Evolutionary conservation across 129 eudicot genomes (phyloP).

Genomic region (Helianthus annuus): HanXRQr2.0-SUNRISE NC_035433.2:87226065-87226564

Average conservation of each 20-base stretch:
- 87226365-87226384: constrained; percentile 91
- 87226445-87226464: background rate
- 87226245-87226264: constrained; percentile 40
- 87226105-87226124: background rate
- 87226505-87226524: background rate
- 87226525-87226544: too few relatives aligned
- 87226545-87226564: background rate
- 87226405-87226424: constrained; percentile 77
- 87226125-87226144: background rate
- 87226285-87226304: constrained; percentile 53
- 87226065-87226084: constrained; percentile 17
- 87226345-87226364: constrained; percentile 66
- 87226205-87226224: background rate
- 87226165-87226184: background rate
- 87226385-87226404: constrained; percentile 89
- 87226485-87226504: background rate
- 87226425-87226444: constrained; percentile 9
- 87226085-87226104: constrained; percentile 2
- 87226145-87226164: constrained; percentile 1
- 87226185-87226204: constrained; percentile 19
- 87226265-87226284: constrained; percentile 67
- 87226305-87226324: constrained; percentile 44
- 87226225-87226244: constrained; percentile 13
- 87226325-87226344: constrained; percentile 54
- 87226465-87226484: background rate